These are phyloP conservation scores for Aspergillus avenaceus DNA, from an alignment of 495 filamentous ascomycete genomes.

Conservation along the genomic window DNA sequence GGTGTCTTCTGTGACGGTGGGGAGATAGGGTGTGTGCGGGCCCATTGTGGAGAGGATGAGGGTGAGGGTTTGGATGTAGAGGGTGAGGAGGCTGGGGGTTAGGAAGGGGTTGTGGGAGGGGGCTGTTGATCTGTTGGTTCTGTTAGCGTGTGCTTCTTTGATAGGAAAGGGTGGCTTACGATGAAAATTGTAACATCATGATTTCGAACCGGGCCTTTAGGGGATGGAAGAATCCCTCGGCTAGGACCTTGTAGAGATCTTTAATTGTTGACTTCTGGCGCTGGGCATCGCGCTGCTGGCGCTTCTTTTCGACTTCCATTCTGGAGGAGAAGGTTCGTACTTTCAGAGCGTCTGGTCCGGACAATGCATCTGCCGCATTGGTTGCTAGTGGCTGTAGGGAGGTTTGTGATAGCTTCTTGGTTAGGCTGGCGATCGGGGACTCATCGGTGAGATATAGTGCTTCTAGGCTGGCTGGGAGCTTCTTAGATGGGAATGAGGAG, in stretches of 20 bases:
- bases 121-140: slow-evolving; percentile 25
- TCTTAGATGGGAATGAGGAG: slow-evolving; percentile 68
- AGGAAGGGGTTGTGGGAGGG: slow-evolving; percentile 38
- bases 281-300: slow-evolving; percentile 42
- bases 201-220: slow-evolving; percentile 51
- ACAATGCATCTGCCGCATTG: slow-evolving; percentile 57
- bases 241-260: slow-evolving; percentile 68
- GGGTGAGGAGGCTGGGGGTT: slow-evolving; percentile 43
- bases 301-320: slow-evolving; percentile 63
- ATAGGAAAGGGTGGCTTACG: slow-evolving; percentile 21
- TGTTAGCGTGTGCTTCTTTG: slow-evolving; percentile 7
- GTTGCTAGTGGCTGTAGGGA: slow-evolving; percentile 80
- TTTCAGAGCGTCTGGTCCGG: slow-evolving; percentile 81
- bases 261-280: slow-evolving; percentile 59
- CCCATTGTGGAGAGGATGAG: slow-evolving; percentile 48
- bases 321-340: slow-evolving; percentile 73
- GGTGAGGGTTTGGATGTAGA: slow-evolving; percentile 49
- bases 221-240: slow-evolving; percentile 77
- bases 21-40: slow-evolving; percentile 40
- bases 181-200: slow-evolving; percentile 41
- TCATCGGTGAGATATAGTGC: slow-evolving; percentile 41
- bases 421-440: slow-evolving; percentile 58
- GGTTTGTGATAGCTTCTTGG: slow-evolving; percentile 56
- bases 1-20: slow-evolving; percentile 41
- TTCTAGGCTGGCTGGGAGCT: slow-evolving; percentile 54